phyloP scores from a whole-genome alignment of 2,329 filamentous ascomycete genomes.

The Nothophaeocryptopus gaeumannii region DNA sequence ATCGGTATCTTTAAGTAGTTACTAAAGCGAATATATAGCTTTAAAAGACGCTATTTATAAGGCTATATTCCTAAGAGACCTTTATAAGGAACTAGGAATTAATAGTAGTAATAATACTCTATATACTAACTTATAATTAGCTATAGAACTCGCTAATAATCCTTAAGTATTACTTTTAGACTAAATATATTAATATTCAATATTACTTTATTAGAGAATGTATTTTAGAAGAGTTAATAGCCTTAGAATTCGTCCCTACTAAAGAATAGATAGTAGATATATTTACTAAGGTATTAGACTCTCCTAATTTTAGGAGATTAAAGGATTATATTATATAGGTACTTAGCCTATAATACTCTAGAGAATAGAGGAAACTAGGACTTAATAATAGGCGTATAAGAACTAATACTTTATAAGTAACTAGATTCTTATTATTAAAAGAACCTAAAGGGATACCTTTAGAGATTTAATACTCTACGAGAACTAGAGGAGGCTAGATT shows the following conservation, averaged over 20 bases:
- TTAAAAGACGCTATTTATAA: slow-evolving; percentile 12
- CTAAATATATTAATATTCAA: slow-evolving; percentile 14
- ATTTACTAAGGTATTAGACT: no score
- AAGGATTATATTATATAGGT: slow-evolving; percentile 4
- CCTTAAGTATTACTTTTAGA: neutral
- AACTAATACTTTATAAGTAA: no score
- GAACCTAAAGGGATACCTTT: no score
- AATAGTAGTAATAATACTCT: no score
- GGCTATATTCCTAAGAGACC: slow-evolving; percentile 8
- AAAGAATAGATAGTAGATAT: slow-evolving; percentile 12
- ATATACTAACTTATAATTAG: no score
- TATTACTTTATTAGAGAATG: slow-evolving; percentile 6
- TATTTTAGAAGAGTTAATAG: neutral
- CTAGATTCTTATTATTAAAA: no score
- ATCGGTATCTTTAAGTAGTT: slow-evolving; percentile 6
- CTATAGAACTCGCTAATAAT: slow-evolving; percentile 12
- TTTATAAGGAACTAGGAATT: no score
- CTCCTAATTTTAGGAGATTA: neutral
- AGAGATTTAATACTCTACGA: no score
- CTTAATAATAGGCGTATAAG: no score
- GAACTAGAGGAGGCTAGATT: no score
- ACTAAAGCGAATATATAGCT: slow-evolving; percentile 8
- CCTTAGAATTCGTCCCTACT: slow-evolving; percentile 8
- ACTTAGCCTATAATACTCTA: no score
- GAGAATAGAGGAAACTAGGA: no score